Base-by-base conservation (phyloP, 352 stramenopile genomes). In the Phytophthora crassamura region DNA sequence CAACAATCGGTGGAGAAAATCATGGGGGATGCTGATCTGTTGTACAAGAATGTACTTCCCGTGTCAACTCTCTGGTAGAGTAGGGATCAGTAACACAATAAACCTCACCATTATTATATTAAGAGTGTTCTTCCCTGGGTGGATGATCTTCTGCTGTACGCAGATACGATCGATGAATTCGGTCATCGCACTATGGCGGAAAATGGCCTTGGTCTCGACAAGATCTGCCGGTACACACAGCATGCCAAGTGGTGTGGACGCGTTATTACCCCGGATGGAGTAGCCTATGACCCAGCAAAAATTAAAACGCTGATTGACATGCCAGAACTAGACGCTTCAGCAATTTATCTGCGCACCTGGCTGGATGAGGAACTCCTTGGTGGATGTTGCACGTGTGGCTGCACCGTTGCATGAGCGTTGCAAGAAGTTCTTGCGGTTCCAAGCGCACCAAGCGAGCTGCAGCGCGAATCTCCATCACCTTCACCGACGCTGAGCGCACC, bases 41-140 rank as follows among this genome's bases (percentile, higher is more conserved):
- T 40, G 51, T 50, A 59, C 12, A 11, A 52, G 15, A 8, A 61
- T 61, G 53, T 53, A 47, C 35, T n/a, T n/a, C n/a, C n/a, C n/a
- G n/a, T n/a, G n/a, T n/a, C n/a, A n/a, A n/a, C n/a, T n/a, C n/a
- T n/a, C n/a, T n/a, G n/a, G n/a, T n/a, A n/a, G n/a, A n/a, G n/a
- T n/a, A n/a, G n/a, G n/a, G n/a, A n/a, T n/a, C n/a, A n/a, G n/a
- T n/a, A n/a, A n/a, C n/a, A n/a, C n/a, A n/a, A n/a, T n/a, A n/a
- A n/a, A n/a, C n/a, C n/a, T n/a, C n/a, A n/a, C n/a, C n/a, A n/a
- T n/a, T n/a, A n/a, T n/a, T n/a, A n/a, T n/a, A n/a, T n/a, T n/a
- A n/a, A n/a, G n/a, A n/a, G n/a, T n/a, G n/a, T n/a, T n/a, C n/a
- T 61, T 20, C 7, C 42, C 5, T 61, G 53, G 40, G 16, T 61